These are phyloP conservation scores for Herpetomonas samuelpessoai DNA, from an alignment of 208 protist genomes.

Conservation along the genomic window DNA sequence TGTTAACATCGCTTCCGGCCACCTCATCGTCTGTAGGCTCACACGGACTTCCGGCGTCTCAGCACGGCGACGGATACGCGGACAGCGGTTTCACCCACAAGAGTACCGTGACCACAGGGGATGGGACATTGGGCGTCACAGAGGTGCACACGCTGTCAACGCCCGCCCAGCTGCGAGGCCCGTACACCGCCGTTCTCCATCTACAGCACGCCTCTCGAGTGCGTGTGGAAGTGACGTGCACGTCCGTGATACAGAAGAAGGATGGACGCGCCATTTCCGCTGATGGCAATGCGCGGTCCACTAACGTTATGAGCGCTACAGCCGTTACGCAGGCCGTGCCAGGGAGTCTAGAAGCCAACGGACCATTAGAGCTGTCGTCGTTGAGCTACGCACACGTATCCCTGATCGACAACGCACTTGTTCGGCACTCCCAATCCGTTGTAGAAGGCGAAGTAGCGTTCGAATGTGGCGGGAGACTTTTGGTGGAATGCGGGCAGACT, in stretches of 20 bases:
- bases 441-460: conserved; percentile 14
- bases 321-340: too few relatives aligned
- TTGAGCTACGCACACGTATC: conserved; percentile 15
- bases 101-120: too few relatives aligned
- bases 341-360: too few relatives aligned
- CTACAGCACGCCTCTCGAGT: conserved; percentile 65
- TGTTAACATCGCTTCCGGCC: neutral
- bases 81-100: too few relatives aligned
- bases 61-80: too few relatives aligned
- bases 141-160: conserved; percentile 64
- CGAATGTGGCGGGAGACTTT: conserved; percentile 30
- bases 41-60: too few relatives aligned
- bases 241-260: too few relatives aligned
- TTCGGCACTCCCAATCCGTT: conserved; percentile 11
- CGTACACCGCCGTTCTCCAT: conserved; percentile 40
- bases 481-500: conserved; percentile 19
- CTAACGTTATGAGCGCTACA: neutral
- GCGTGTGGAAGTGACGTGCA: conserved; percentile 29
- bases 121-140: conserved; percentile 29
- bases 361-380: neutral
- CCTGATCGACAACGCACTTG: conserved; percentile 27
- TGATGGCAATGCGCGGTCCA: neutral
- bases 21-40: too few relatives aligned
- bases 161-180: conserved; percentile 26
- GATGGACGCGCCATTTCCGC: too few relatives aligned